Evolutionary conservation across 306 rosid genomes (phyloP), one percentile per base, ranked within the genome.

Genomic region (Trichosanthes truncata): DNA sequence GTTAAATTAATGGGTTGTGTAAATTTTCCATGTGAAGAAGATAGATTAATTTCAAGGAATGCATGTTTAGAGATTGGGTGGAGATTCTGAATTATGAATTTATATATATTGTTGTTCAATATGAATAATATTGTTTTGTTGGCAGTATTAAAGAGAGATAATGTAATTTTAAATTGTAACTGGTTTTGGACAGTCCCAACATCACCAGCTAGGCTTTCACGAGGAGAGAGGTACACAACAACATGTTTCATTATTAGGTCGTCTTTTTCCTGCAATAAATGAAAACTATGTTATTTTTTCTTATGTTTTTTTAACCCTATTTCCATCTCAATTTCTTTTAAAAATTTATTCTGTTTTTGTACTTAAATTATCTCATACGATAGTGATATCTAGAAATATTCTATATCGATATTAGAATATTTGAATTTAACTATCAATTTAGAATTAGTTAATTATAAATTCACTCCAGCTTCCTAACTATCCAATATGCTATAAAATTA

Each of bases 151-250:
- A 43, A n/a, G 48, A 20, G 57, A 43, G 67, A 65, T 14, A 55
- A 31, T 73, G 76, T 41, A 17, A 1, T 38, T 41, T 81, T 82
- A 67, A 72, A 45, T 25, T 35, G 56, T 82, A 81, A 84, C 74
- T 82, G 61, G 53, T 80, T 49, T 79, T 60, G 79, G 69, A 72
- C 61, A 68, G 75, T 36, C 79, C 74, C 78, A 78, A 84, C 83
- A 53, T 69, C 52, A 61, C 65, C 84, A 71, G 79, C 84, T 72
- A 45, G 0, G 21, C 10, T 72, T 69, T 69, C 76, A 41, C 76
- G 76, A 69, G 76, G 23, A 11, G 18, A 68, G 51, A 68, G 9
- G 11, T 2, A 63, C 33, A 61, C 29, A 3, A 62, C 38, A 61
- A 14, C 35, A 62, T 35, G 45, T 9, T 67, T 38, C 48, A 36